Base-by-base conservation (phyloP, 2,329 filamentous ascomycete species). In the Rutstroemia sp. region DNA sequence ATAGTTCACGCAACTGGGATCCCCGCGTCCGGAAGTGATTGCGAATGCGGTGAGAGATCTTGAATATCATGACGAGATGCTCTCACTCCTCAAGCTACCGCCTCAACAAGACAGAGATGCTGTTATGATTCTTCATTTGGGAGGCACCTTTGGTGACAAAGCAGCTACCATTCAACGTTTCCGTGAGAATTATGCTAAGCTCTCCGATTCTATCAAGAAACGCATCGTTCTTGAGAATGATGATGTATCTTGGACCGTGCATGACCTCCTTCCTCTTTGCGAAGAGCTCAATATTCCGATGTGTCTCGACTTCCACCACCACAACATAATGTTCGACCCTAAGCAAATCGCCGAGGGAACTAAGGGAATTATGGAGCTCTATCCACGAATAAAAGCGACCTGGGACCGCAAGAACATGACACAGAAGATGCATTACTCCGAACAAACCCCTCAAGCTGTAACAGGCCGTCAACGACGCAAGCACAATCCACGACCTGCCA, bases 381-480 rank as follows among this genome's bases (percentile, higher is more conserved):
- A 82, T 59, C 84, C 86, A 0, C 83, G 87, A 4, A 97, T 97
- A 65, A 78, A 81, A 45, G 83, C 85, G 3, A 96, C 90, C 0
- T 97, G 92, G 92, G 81, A 79, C 0, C 79, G 82, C 30, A 97
- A 96, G 69, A 75, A 78, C 1, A 96, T 96, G 61, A 91, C 78
- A 2, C 92, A 94, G 65, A 97, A 97, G 73, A 96, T 96, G 90
- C 92, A 97, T 67, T 96, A 96, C 71, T 95, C 88, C 25, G 92
- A 97, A 68, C 87, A 85, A 0, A 84, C 81, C 8, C 77, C 86
- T 0, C 77, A 82, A n/a, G 89, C 91, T 1, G 80, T 95, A 42
- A 95, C 91, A 0, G 80, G 80, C 0, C 80, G 83, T 0, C 87
- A 95, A 62, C 78, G 92, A 27, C 81, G 92, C 57, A 96, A 95